Conservation (phyloP, 2,329 filamentous ascomycete genomes). For the Fusarium coicis region DNA sequence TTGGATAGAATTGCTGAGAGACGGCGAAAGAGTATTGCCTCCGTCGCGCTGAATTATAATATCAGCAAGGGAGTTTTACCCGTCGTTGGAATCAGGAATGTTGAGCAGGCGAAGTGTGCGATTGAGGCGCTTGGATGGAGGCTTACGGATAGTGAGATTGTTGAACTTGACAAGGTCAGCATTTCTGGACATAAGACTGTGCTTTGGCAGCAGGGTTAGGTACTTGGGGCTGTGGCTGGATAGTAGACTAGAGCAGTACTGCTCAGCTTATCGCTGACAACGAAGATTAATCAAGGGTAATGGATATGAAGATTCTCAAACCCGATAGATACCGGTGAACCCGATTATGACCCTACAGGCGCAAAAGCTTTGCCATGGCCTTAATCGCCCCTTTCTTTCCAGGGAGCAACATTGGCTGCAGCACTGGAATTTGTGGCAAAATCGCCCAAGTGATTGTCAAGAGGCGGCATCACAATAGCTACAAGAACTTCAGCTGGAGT, state of each 20-base stretch:
- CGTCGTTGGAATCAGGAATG: conserved; percentile 12
- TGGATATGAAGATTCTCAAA: background rate
- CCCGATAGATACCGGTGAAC: too few species aligned
- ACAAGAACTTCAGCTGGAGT: background rate
- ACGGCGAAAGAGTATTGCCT: conserved; percentile 1
- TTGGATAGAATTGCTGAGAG: background rate
- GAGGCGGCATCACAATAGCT: too few species aligned
- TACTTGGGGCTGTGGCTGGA: rapidly evolving
- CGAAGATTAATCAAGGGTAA: rapidly evolving
- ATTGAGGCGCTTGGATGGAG: conserved; percentile 18
- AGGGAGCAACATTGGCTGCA: too few species aligned
- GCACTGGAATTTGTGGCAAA: too few species aligned
- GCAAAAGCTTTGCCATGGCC: too few species aligned
- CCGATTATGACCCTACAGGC: too few species aligned
- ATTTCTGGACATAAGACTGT: conserved; percentile 4
- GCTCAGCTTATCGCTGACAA: rapidly evolving
- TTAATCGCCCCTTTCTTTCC: too few species aligned
- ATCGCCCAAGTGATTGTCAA: too few species aligned
- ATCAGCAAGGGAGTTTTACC: conserved; percentile 9
- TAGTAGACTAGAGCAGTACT: background rate
- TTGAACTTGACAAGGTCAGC: conserved; percentile 10
- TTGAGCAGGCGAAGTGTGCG: conserved; percentile 1
- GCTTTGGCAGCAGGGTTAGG: conserved; percentile 2
- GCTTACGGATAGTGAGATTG: background rate
- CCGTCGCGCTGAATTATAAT: conserved; percentile 5